These are phyloP conservation scores for Saturnispora kantuleensis DNA, from an alignment of 805 yeast genomes.

Conservation along the genomic window DNA sequence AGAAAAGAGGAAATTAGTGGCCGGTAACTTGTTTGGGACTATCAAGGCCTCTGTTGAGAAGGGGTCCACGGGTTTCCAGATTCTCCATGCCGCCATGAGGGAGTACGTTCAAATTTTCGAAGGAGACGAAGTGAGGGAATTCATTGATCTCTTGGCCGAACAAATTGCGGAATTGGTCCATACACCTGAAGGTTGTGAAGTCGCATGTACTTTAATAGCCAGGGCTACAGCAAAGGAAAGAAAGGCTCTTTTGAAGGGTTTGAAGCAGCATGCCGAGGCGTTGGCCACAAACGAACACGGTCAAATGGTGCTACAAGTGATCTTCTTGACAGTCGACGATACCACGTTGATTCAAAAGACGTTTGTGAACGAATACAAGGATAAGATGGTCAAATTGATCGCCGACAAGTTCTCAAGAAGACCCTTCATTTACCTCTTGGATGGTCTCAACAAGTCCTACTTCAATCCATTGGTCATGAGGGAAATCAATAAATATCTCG, in stretches of 20 bases:
- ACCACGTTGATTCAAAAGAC: constrained; percentile 75
- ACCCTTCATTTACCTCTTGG: constrained; percentile 72
- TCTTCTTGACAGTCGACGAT: constrained; percentile 86
- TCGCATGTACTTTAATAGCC: constrained; percentile 73
- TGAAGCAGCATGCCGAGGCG: constrained; percentile 67
- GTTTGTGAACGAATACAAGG: constrained; percentile 50
- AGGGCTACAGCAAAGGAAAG: constrained; percentile 88
- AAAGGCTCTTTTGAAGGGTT: constrained; percentile 59
- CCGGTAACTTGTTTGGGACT: constrained; percentile 69
- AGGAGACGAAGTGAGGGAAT: constrained; percentile 62
- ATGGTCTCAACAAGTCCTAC: constrained; percentile 72
- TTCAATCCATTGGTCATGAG: constrained; percentile 62
- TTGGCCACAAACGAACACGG: constrained; percentile 82
- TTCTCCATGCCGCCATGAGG: constrained; percentile 91
- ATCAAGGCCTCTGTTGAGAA: constrained; percentile 86
- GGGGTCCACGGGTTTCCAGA: constrained; percentile 94
- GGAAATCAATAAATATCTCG: constrained; percentile 51
- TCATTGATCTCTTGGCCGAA: constrained; percentile 74
- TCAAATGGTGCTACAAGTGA: constrained; percentile 64
- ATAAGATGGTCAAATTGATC: constrained; percentile 43
- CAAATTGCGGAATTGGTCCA: constrained; percentile 93
- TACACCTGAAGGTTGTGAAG: constrained; percentile 90
- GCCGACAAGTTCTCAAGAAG: constrained; percentile 75
- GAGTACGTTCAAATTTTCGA: constrained; percentile 72
- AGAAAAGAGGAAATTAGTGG: constrained; percentile 69